Evolutionary conservation across 345 rosid species (phyloP), one percentile per base, ranked within the genome.

Genomic region (Corchorus olitorius): DNA sequence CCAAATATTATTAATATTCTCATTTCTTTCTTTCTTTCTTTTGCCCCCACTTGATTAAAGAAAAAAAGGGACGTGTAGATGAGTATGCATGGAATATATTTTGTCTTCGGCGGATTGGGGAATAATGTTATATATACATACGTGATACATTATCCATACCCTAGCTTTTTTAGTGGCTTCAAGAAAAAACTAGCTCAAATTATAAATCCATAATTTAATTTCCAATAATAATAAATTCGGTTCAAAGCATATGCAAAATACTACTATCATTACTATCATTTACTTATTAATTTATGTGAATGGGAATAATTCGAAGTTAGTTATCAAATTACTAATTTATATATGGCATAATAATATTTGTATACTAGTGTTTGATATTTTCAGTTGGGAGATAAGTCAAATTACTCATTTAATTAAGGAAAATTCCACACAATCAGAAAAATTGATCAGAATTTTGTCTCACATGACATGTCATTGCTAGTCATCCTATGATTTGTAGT

Each of bases 61-160:
- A 14, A 22, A 22, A 63, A 70, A 43, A 61, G 78, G 81, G 77
- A 45, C 79, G 79, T 75, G 67, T 65, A 60, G 4, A 72, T 53
- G 75, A 77, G 82, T 65, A 76, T 85, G 45, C 73, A 70, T 70
- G 60, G 73, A 67, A 67, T 46, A n/a, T 43, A 41, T n/a, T 43
- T n/a, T 66, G 35, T 45, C 15, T 41, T 65, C 13, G 27, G 27
- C 27, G 53, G 5, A 19, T 9, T 43, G 27, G 43, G n/a, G 35
- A 66, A 45, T 20, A 20, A 46, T 5, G 10, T 46, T 66, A 12
- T 8, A 3, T 13, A 46, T 2, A 66, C 43, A 2, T 39, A 39
- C 54, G 54, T 22, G 6, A 4, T 39, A 39, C 43, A 39, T 39
- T 66, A 46, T 66, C 37, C 54, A 46, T 46, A 66, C 39, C 2